A percentile compares a stretch with the other conserved stretches of the same genome.
Conservation (phyloP, 352 stramenopile genomes). For the Pythium phragmiticola region DNA sequence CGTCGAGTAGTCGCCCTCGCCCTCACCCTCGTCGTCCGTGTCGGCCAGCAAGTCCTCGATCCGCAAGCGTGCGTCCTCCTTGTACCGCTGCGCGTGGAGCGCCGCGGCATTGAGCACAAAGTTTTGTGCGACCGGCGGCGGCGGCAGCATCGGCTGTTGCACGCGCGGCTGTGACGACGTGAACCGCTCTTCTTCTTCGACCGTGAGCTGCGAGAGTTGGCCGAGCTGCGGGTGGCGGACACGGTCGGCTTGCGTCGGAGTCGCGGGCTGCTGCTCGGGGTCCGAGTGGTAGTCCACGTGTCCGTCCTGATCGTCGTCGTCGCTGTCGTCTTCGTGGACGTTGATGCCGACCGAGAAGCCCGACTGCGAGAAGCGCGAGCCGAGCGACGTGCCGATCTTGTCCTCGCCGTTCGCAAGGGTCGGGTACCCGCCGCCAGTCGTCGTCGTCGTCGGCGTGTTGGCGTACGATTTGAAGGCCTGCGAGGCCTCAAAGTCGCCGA, state of each 20-base stretch:
- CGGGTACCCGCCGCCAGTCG: neutral
- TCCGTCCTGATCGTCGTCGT: constrained; percentile 19
- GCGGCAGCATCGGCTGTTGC: neutral
- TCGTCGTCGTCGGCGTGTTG: neutral
- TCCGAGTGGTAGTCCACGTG: constrained; percentile 25
- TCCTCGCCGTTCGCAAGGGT: constrained; percentile 4
- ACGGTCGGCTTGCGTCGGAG: neutral
- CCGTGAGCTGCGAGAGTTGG: constrained; percentile 15
- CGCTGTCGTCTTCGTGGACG: constrained; percentile 18
- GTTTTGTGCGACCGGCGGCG: constrained; percentile 15
- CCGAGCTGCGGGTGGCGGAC: constrained; percentile 20
- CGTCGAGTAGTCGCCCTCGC: constrained; percentile 23
- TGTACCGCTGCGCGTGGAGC: constrained; percentile 11
- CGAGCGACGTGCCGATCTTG: constrained; percentile 10
- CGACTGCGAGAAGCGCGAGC: constrained; percentile 22
- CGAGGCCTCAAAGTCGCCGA: constrained; percentile 25
- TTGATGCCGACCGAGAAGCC: constrained; percentile 22
- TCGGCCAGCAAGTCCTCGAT: constrained; percentile 23
- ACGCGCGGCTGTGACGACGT: constrained; percentile 11
- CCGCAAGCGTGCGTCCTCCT: constrained; percentile 21
- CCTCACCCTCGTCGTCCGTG: constrained; percentile 24
- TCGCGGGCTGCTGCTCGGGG: constrained; percentile 7
- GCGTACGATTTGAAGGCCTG: constrained; percentile 21
- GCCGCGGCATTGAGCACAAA: constrained; percentile 19
- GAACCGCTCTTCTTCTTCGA: constrained; percentile 25